Evolutionary conservation across 176 grass and related monocot species (phyloP), one percentile per base, ranked within the genome.

Genomic region (Cymbopogon citratus): DNA sequence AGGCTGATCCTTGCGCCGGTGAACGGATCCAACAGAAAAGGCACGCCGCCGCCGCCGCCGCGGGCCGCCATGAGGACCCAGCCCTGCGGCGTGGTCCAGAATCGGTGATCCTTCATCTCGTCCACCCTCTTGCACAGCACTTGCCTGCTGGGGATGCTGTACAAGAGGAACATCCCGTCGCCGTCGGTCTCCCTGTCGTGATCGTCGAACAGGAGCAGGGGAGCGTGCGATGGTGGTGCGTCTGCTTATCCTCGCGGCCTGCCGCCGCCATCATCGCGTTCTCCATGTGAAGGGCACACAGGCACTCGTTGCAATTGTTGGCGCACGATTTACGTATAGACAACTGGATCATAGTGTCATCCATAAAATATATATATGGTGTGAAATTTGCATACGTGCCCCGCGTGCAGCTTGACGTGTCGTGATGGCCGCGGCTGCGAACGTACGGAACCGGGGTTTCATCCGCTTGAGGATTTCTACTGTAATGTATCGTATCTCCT

Each of bases 61-160:
- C 11, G 71, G 27, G 48, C 4, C 5, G 72, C 48, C 49, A 75
- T 36, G 72, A 75, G 16, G 18, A 75, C 18, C 72, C 72, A 75
- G 72, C 49, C 72, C 31, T 75, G 48, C 72, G 72, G 29, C 72
- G 49, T 57, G 48, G 9, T 56, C 72, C 72, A 75, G 72, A 7
- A 56, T 1, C 28, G 48, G 48, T 56, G 48, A 2, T 23, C 48
- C 48, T 12, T 12, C 48, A 74, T 33, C 72, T 19, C 72, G 16
- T n/a, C 28, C 26, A 31, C 4, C 45, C 18, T 56, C 18, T 1
- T 51, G 9, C 2, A 0, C 18, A 36, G 18, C 16, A n/a, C 18
- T 33, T 36, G 72, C 48, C 13, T 57, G 18, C 5, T 21, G 6
- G 72, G 48, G 72, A 74, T 56, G 72, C 46, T 74, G 72, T 74